Base-by-base conservation (phyloP, 352 stramenopile species). In the Phytopythium cucurbitacearum region DNA sequence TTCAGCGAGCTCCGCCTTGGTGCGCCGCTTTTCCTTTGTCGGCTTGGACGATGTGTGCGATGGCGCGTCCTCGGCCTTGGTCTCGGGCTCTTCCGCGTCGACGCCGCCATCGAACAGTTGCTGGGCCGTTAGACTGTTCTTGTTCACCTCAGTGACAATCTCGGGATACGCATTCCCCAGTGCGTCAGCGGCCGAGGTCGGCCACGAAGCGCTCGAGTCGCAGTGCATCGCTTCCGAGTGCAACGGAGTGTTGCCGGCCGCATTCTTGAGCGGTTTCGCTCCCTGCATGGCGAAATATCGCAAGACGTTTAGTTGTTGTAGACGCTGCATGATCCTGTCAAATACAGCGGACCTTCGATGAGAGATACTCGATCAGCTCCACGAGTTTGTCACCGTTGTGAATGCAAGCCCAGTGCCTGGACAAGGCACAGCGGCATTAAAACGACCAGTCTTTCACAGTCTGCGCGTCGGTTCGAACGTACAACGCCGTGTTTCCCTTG, bases 171-270 rank as follows among this genome's bases (percentile, higher is more conserved):
- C 76, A 48, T 62, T 67, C 2, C 59, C 57, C 21, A 91, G 53
- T 2, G 56, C 55, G 1, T 76, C 57, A 9, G 74, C 78, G 15
- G 73, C 75, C 3, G 62, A 57, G 4, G 68, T 87, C 0, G 81
- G 81, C 79, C 81, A 91, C 16, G 65, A 64, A 10, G 65, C 53
- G 40, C 58, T 73, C 3, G 71, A 51, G 12, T 90, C 77, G 51
- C 79, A 88, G 45, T 89, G 82, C 68, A 88, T 83, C n/a, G 79
- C 79, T 54, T 92, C 79, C 5, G 79, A 76, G 52, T 90, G 82
- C 54, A 92, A 48, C 13, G 82, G 76, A 1, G 74, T 83, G 58
- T 85, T 86, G 37, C 77, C 79, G 8, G 66, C 57, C 2, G 35
- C 48, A 47, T 92, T 92, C 51, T 78, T 77, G 4, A 78, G 35